phyloP scores from a whole-genome alignment of 495 filamentous ascomycete genomes.

The Tuber umbilicatum region DNA sequence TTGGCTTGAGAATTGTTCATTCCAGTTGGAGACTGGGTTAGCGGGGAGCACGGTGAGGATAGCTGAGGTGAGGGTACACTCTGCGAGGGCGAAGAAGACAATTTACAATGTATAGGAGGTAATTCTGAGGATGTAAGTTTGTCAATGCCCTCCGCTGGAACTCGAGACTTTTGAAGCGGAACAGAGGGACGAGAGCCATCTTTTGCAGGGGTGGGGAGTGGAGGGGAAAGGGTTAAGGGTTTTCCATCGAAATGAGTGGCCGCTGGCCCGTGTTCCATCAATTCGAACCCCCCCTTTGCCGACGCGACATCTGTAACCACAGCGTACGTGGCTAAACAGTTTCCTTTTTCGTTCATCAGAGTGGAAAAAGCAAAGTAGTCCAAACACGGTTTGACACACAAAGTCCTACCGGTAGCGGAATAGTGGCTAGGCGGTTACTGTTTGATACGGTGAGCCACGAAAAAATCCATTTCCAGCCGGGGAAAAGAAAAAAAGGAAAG shows the following conservation, averaged over 20 bases:
- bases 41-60: slow-evolving; percentile 6
- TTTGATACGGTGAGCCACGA: not conserved
- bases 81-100: not conserved
- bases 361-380: not conserved
- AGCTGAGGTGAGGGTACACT: not conserved
- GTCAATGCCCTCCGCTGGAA: slow-evolving; percentile 30
- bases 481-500: not conserved
- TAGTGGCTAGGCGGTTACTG: not conserved
- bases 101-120: slow-evolving; percentile 3
- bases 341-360: not conserved
- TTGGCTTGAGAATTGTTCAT: slow-evolving; percentile 33
- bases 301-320: not conserved
- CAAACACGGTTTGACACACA: not conserved
- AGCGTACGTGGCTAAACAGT: not conserved
- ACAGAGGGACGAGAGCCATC: slow-evolving; percentile 28
- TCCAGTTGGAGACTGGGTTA: slow-evolving; percentile 12
- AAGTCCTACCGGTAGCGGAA: no score
- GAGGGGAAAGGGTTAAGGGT: slow-evolving; percentile 8
- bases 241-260: slow-evolving; percentile 3
- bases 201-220: slow-evolving; percentile 12
- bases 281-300: not conserved
- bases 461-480: not conserved
- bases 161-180: slow-evolving; percentile 23
- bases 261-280: not conserved
- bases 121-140: slow-evolving; percentile 16